phyloP scores from a whole-genome alignment of 306 rosid genomes.

The Gastrolobium villosum region DNA sequence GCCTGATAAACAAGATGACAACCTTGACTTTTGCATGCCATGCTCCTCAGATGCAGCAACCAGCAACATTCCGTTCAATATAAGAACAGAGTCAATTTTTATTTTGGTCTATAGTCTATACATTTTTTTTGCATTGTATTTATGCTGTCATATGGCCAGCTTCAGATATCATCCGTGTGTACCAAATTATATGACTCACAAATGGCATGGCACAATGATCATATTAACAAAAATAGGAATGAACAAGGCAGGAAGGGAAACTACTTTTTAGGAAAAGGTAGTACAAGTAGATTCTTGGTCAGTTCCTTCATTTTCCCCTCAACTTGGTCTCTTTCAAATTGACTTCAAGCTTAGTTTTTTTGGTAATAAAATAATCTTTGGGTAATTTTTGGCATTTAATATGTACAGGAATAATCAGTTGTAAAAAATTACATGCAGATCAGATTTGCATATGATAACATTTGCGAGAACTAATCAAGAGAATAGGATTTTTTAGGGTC shows the following conservation, averaged over 20 bases:
- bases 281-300: neutral
- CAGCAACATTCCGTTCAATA: neutral
- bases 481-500: neutral
- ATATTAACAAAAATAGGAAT: neutral
- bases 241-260: neutral
- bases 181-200: constrained; percentile 5
- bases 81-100: neutral
- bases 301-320: neutral
- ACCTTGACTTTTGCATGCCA: neutral
- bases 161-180: neutral
- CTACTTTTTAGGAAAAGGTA: constrained; percentile 12
- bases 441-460: constrained; percentile 4
- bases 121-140: constrained; percentile 13
- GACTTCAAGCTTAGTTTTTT: constrained; percentile 3
- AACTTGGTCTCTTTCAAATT: constrained; percentile 19
- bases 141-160: neutral
- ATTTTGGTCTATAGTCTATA: neutral
- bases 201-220: constrained; percentile 15
- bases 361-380: neutral
- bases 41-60: neutral
- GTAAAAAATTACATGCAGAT: constrained; percentile 23
- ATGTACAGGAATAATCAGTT: constrained; percentile 24
- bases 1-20: constrained; percentile 12
- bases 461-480: neutral
- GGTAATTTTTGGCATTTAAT: neutral